phyloP scores from a whole-genome alignment of 352 stramenopile species.

The Plasmopara halstedii region DNA sequence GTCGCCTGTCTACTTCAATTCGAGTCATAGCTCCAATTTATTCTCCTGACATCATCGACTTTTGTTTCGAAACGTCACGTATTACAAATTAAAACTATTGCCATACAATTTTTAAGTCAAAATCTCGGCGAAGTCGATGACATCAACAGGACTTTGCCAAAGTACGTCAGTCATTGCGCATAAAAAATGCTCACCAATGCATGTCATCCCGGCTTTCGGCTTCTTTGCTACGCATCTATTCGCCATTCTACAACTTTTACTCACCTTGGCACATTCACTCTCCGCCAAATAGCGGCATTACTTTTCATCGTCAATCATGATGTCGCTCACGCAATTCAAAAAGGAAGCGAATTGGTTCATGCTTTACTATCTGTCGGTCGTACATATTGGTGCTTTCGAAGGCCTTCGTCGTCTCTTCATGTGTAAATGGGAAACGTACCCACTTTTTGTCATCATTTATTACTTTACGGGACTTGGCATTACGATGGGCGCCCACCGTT shows the following conservation, averaged over 20 bases:
- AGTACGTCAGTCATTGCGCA: constrained; percentile 27
- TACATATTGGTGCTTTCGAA: constrained; percentile 87
- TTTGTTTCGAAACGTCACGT: constrained; percentile 20
- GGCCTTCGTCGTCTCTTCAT: constrained; percentile 77
- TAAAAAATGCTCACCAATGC: constrained; percentile 3
- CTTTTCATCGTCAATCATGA: constrained; percentile 25
- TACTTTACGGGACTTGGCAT: constrained; percentile 95
- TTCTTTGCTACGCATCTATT: background rate
- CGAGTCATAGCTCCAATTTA: constrained; percentile 9
- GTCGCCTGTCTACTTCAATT: constrained; percentile 2
- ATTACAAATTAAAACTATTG: background rate
- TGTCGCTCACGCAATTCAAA: constrained; percentile 51
- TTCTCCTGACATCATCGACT: constrained; percentile 30
- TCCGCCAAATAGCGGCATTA: background rate
- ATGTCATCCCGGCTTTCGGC: constrained; percentile 3
- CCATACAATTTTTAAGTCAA: constrained; percentile 24
- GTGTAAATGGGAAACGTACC: constrained; percentile 82
- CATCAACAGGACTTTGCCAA: constrained; percentile 24
- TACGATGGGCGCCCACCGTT: constrained; percentile 95
- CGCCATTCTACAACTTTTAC: constrained; percentile 26
- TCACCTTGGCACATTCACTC: constrained; percentile 7
- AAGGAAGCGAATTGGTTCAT: constrained; percentile 97
- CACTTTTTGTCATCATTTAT: constrained; percentile 90
- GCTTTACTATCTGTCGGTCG: constrained; percentile 94
- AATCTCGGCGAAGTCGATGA: constrained; percentile 10